These are phyloP conservation scores for Phialophora chinensis DNA, from an alignment of 2,329 filamentous ascomycete genomes.

Conservation along the genomic window DNA sequence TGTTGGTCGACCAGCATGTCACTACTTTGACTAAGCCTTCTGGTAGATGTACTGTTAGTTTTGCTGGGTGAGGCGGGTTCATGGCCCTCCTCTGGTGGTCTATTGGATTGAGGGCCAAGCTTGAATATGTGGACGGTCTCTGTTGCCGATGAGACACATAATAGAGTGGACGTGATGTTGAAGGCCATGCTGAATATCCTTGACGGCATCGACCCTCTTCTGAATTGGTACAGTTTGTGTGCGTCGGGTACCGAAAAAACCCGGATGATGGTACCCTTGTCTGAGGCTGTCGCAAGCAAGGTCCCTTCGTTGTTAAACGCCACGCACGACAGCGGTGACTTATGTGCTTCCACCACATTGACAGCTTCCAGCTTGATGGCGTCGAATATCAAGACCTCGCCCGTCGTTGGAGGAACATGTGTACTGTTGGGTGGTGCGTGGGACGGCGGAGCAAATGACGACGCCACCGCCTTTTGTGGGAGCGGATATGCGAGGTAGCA, in stretches of 20 bases:
- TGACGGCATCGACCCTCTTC: slow-evolving; percentile 91
- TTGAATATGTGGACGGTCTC: slow-evolving; percentile 98
- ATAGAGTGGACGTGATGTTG: slow-evolving; percentile 87
- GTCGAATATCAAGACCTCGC: slow-evolving; percentile 93
- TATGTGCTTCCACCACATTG: slow-evolving; percentile 94
- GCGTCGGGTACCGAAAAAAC: slow-evolving; percentile 92
- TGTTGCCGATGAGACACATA: slow-evolving; percentile 94
- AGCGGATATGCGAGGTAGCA: slow-evolving; percentile 95
- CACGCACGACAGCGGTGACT: slow-evolving; percentile 87
- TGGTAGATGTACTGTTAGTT: slow-evolving; percentile 23
- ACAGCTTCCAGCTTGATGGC: slow-evolving; percentile 86
- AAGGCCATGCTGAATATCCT: slow-evolving; percentile 99
- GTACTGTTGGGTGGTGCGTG: slow-evolving; percentile 83
- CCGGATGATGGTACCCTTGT: slow-evolving; percentile 96
- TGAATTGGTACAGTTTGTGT: slow-evolving; percentile 94
- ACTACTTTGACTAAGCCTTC: slow-evolving; percentile 39
- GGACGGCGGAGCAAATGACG: slow-evolving; percentile 66
- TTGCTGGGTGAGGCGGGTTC: slow-evolving; percentile 36
- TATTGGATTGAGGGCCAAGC: slow-evolving; percentile 54
- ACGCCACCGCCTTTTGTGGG: slow-evolving; percentile 66
- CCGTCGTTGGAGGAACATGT: slow-evolving; percentile 82
- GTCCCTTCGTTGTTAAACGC: slow-evolving; percentile 92
- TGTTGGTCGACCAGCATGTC: slow-evolving; percentile 48
- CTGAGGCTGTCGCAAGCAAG: slow-evolving; percentile 88
- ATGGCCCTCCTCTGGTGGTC: slow-evolving; percentile 24